Evolutionary conservation across 495 filamentous ascomycete genomes (phyloP).

Genomic region (Glutinoglossum americanum): DNA sequence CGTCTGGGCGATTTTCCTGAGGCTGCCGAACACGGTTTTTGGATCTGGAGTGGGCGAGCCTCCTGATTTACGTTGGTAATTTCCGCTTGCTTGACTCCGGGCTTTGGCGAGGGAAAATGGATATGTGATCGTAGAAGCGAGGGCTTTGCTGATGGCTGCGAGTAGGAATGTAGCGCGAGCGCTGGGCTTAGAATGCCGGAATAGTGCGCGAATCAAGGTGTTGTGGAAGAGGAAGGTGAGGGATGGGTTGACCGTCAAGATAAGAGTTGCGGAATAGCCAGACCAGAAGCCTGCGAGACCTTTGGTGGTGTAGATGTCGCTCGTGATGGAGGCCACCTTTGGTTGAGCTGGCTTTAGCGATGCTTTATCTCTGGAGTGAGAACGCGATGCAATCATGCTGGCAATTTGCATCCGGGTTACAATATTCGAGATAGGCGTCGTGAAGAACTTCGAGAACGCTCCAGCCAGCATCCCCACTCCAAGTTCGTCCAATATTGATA

Average conservation of each 20-base stretch:
- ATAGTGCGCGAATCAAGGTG: constrained; percentile 34
- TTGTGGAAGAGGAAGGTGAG: constrained; percentile 74
- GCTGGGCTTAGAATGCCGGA: constrained; percentile 28
- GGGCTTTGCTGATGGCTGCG: constrained; percentile 61
- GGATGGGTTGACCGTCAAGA: constrained; percentile 70
- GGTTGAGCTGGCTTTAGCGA: not conserved
- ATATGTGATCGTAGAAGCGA: constrained; percentile 64
- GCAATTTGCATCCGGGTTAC: constrained; percentile 64
- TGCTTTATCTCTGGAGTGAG: not conserved
- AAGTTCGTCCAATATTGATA: constrained; percentile 53
- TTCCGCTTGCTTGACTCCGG: constrained; percentile 31
- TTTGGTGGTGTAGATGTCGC: constrained; percentile 43
- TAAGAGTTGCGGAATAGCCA: constrained; percentile 60
- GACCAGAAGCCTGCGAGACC: constrained; percentile 72
- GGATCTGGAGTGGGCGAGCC: not conserved
- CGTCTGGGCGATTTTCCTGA: not conserved
- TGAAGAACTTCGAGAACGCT: constrained; percentile 54
- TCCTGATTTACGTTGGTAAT: not conserved
- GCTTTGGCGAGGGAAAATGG: constrained; percentile 71
- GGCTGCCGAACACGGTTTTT: not conserved
- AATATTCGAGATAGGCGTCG: constrained; percentile 65
- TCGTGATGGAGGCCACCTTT: constrained; percentile 25
- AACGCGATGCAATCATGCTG: constrained; percentile 20
- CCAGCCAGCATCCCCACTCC: constrained; percentile 58
- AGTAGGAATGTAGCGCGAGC: constrained; percentile 40